Percentiles rank a stretch among this genome's conserved stretches.
These are phyloP conservation scores for Mycothermus thermophilus DNA, from an alignment of 495 filamentous ascomycete species.

Conservation along the genomic window DNA sequence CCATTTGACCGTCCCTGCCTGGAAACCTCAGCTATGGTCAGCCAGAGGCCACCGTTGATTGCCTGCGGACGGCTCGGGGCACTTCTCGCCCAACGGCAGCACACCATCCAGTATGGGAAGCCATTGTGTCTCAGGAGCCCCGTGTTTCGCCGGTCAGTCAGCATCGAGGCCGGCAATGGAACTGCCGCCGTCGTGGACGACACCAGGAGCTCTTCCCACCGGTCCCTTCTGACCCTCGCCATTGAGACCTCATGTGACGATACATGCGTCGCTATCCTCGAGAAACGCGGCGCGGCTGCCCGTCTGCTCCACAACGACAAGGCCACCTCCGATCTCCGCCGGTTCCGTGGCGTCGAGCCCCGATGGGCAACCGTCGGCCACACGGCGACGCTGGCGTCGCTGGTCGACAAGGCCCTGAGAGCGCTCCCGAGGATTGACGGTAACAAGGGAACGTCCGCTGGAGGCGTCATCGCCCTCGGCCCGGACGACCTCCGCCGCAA, in stretches of 20 bases:
- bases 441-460: neutral
- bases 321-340: constrained; percentile 59
- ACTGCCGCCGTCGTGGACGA: no score
- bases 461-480: neutral
- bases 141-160: no score
- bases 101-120: no score
- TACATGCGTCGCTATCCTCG: constrained; percentile 76
- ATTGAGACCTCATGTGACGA: constrained; percentile 98
- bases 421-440: constrained; percentile 17
- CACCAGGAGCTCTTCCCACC: no score
- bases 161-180: no score
- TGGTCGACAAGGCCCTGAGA: constrained; percentile 51
- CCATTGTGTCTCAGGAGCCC: no score
- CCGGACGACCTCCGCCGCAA: constrained; percentile 24
- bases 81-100: no score
- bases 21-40: no score
- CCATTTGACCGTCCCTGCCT: no score
- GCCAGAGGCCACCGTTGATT: no score
- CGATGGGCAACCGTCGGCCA: constrained; percentile 59
- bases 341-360: constrained; percentile 67
- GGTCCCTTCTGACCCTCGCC: constrained; percentile 54
- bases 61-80: no score
- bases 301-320: constrained; percentile 68
- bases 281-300: constrained; percentile 34
- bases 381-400: constrained; percentile 46